These are phyloP conservation scores for Pseudozyma sp. DNA, from an alignment of 1,284 basidiomycete genomes.

Conservation along the genomic window DNA sequence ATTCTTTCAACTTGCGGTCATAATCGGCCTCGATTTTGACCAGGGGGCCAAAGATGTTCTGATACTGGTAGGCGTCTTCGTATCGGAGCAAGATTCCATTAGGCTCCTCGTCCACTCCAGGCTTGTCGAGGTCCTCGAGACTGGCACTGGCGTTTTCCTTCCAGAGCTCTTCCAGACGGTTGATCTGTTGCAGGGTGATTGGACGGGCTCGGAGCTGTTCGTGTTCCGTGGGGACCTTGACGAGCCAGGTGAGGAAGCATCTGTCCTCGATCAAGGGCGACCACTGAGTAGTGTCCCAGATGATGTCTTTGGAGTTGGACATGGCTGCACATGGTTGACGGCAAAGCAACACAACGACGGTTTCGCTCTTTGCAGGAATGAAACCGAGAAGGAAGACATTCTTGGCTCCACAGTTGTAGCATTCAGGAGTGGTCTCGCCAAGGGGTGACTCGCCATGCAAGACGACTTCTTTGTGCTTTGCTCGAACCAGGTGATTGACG, in stretches of 20 bases:
- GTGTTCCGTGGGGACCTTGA: constrained; percentile 94
- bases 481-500: constrained; percentile 97
- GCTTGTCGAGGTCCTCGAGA: constrained; percentile 95
- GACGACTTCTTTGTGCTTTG: constrained; percentile 98
- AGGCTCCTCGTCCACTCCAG: constrained; percentile 78
- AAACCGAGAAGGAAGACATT: constrained; percentile 99
- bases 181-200: constrained; percentile 96
- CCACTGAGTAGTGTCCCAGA: constrained; percentile 98
- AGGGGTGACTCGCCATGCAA: constrained; percentile 93
- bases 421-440: constrained; percentile 95
- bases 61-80: constrained; percentile 99
- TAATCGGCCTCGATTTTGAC: constrained; percentile 99
- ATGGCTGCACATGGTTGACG: constrained; percentile 98
- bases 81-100: constrained; percentile 87
- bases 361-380: constrained; percentile 98
- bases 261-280: constrained; percentile 98
- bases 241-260: constrained; percentile 97
- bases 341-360: constrained; percentile 97
- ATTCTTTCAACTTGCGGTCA: constrained; percentile 96
- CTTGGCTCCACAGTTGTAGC: constrained; percentile 98
- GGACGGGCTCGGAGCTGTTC: constrained; percentile 95
- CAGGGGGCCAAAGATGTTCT: constrained; percentile 97
- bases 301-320: constrained; percentile 88
- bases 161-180: constrained; percentile 97
- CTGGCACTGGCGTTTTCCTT: constrained; percentile 94